Base-by-base conservation (phyloP, 192 early-diverging fungal genomes). In the Allomyces macrogynus region DNA sequence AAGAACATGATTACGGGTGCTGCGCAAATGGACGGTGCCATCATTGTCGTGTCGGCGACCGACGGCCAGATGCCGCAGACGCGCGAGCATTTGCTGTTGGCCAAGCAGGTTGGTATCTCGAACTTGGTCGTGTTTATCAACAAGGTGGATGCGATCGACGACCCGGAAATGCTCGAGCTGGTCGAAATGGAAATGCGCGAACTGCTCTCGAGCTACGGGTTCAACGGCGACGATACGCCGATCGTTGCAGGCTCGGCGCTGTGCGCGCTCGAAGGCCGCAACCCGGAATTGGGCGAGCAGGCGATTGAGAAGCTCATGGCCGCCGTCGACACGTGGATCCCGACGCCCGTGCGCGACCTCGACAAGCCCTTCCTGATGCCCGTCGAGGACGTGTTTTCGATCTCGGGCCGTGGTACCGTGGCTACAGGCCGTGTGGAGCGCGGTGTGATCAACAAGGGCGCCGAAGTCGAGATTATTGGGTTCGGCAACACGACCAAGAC, bases 351-450 rank as follows among this genome's bases (percentile, higher is more conserved):
- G 67, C 80, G 95, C 68, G 93, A 97, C 75, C 79, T 94, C 63
- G 92, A 97, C 74, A 96, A 95, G 83, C 95, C 95, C 43, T 97
- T 99, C 84, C 84, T 97, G 78, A 93, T 99, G 91, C 90, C 93
- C 20, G 84, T 99, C 70, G 93, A 98, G 80, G 92, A 99, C 75
- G 89, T 96, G 24, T 99, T 94, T 80, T 94, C 90, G 27, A 99
- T 97, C 69, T 87, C 92, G 73, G 95, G 95, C 60, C 89, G 91
- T 78, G 93, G 95, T 73, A 96, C 93, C 40, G 93, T 99, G 18
- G 84, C 86, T 40, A 95, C 92, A 60, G 95, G 95, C 44, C 84
- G 92, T 73, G 91, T 96, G 49, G 92, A 95, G 76, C 86, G 93
- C 73, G 95, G 95, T 62, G 77, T 84, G 66, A 86, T 93, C 70